Conservation (phyloP, 352 stramenopile species). For the Phytopythium ostracodes region DNA sequence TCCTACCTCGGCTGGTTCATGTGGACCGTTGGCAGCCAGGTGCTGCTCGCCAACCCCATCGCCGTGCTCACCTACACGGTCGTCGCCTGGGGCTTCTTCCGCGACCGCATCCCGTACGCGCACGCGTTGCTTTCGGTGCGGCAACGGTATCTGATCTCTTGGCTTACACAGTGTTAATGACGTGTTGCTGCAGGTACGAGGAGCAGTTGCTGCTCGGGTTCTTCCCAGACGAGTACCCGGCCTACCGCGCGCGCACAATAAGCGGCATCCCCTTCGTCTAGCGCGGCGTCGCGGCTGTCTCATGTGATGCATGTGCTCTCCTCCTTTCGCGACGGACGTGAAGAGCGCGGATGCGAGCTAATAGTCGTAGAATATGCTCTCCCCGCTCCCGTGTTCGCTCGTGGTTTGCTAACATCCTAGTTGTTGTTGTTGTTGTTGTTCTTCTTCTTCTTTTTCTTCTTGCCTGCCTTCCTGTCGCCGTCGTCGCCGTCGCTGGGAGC, state of each 20-base stretch:
- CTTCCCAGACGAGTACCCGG: constrained; percentile 91
- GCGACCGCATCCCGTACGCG: constrained; percentile 89
- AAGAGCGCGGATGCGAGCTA: not conserved
- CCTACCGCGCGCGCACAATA: constrained; percentile 84
- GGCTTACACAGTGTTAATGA: not conserved
- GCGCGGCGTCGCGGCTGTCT: not conserved
- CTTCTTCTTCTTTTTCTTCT: constrained; percentile 34
- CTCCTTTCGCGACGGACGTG: not conserved
- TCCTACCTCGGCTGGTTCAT: constrained; percentile 97
- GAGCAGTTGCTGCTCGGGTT: constrained; percentile 88
- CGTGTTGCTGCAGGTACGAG: constrained; percentile 68
- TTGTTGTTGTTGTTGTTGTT: constrained; percentile 28
- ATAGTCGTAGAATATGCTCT: not conserved
- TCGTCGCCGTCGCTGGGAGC: constrained; percentile 4
- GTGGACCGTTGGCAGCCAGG: constrained; percentile 94
- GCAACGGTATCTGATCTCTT: not conserved
- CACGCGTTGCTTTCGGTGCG: not conserved
- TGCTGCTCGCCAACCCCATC: constrained; percentile 91
- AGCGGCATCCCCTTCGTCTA: constrained; percentile 93
- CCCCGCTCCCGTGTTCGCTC: no score
- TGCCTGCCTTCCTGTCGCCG: constrained; percentile 12
- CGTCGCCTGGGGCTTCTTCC: constrained; percentile 94
- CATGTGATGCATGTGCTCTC: no score
- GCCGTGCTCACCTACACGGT: constrained; percentile 83
- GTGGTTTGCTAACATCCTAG: constrained; percentile 4